phyloP scores from a whole-genome alignment of 2,329 filamentous ascomycete species.

The Daldinia eschscholtzii region DNA sequence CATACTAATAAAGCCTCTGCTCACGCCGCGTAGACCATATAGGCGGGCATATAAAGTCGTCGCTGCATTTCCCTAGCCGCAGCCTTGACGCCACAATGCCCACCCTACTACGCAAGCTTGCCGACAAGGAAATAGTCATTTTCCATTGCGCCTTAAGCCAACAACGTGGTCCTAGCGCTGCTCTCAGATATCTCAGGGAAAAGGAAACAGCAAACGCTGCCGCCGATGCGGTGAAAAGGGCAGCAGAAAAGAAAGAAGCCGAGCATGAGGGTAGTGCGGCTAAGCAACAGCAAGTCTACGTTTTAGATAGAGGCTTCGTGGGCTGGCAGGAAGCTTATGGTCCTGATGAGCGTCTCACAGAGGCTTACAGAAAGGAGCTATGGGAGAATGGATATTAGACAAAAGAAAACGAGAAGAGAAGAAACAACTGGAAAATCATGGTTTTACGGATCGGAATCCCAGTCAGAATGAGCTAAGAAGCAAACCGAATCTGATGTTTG shows the following conservation, averaged over 20 bases:
- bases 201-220: conserved; percentile 61
- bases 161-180: conserved; percentile 87
- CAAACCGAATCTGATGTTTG: neutral
- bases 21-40: conserved; percentile 74
- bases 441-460: neutral
- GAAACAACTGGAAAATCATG: neutral
- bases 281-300: conserved; percentile 77
- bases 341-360: conserved; percentile 82
- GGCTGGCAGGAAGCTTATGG: conserved; percentile 91
- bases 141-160: conserved; percentile 96
- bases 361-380: conserved; percentile 85
- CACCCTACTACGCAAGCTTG: conserved; percentile 82
- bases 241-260: conserved; percentile 49
- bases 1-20: conserved; percentile 2
- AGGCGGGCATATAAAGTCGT: conserved; percentile 87
- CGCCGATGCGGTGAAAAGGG: conserved; percentile 39
- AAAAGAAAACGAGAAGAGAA: neutral
- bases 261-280: conserved; percentile 44
- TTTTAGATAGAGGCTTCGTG: conserved; percentile 86
- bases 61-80: conserved; percentile 79
- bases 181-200: conserved; percentile 82
- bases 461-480: neutral
- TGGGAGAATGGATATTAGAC: conserved; percentile 73
- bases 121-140: conserved; percentile 84
- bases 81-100: conserved; percentile 82